These are phyloP conservation scores for Coniosporium apollinis DNA, from an alignment of 495 filamentous ascomycete species.

Conservation along the genomic window DNA sequence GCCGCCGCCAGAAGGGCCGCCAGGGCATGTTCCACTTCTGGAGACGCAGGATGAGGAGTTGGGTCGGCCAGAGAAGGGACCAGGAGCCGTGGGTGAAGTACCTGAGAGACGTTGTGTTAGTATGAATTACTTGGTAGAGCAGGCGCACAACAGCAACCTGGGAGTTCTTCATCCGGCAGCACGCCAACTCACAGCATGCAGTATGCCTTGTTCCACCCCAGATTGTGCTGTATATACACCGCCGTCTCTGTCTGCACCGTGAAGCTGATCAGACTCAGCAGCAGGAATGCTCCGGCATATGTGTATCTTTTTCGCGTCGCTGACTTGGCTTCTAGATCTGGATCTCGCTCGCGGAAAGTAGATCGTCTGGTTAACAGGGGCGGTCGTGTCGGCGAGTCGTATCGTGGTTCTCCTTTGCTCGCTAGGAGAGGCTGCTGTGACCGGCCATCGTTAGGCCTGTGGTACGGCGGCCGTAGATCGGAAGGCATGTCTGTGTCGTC, in stretches of 20 bases:
- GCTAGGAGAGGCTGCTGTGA: slow-evolving; percentile 9
- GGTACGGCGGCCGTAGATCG: slow-evolving; percentile 11
- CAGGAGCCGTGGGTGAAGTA: slow-evolving; percentile 92
- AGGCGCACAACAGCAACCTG: too few species aligned
- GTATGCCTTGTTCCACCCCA: slow-evolving; percentile 91
- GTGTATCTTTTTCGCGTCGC: slow-evolving; percentile 68
- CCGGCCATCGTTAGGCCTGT: slow-evolving; percentile 7
- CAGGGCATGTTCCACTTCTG: slow-evolving; percentile 59
- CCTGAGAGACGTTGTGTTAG: slow-evolving; percentile 29
- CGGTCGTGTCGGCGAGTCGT: slow-evolving; percentile 17
- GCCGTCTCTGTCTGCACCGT: slow-evolving; percentile 86
- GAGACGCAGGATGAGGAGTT: slow-evolving; percentile 62
- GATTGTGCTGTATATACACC: slow-evolving; percentile 73
- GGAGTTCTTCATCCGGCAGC: too few species aligned
- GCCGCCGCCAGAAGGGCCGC: slow-evolving; percentile 74
- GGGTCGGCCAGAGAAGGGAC: slow-evolving; percentile 70
- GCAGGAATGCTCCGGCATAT: slow-evolving; percentile 66
- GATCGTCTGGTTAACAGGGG: slow-evolving; percentile 28
- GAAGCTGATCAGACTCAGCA: slow-evolving; percentile 68
- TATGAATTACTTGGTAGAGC: too few species aligned
- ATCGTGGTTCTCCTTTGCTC: slow-evolving; percentile 2
- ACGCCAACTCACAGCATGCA: slow-evolving; percentile 75
- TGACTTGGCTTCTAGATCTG: slow-evolving; percentile 36
- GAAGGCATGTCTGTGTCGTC: slow-evolving; percentile 17
- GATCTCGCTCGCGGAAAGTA: slow-evolving; percentile 45